phyloP scores from a whole-genome alignment of 169 alveolate genomes.

The Plasmodium gallinaceum region DNA sequence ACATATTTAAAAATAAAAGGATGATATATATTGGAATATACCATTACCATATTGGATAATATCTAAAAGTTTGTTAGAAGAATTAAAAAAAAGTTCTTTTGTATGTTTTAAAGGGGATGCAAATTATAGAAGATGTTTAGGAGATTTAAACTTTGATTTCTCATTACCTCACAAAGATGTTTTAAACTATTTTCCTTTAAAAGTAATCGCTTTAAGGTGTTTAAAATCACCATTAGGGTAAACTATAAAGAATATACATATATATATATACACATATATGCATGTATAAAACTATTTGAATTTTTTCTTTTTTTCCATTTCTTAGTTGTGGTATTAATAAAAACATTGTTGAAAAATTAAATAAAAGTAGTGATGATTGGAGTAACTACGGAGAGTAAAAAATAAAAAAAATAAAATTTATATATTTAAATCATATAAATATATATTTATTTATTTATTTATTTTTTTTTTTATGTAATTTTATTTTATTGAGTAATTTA shows the following conservation, averaged over 20 bases:
- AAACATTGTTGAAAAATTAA: slow-evolving; percentile 42
- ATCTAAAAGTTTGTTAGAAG: slow-evolving; percentile 36
- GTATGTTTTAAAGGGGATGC: slow-evolving; percentile 73
- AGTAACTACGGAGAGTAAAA: slow-evolving; percentile 73
- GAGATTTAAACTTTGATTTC: slow-evolving; percentile 52
- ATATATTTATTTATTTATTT: background rate
- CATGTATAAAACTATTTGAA: background rate
- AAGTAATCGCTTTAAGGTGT: slow-evolving; percentile 49
- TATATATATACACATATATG: background rate
- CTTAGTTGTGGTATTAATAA: slow-evolving; percentile 41
- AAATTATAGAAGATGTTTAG: slow-evolving; percentile 61
- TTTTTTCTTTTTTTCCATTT: background rate
- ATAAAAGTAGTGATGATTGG: slow-evolving; percentile 46
- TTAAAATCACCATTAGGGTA: slow-evolving; percentile 63
- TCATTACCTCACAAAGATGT: slow-evolving; percentile 42
- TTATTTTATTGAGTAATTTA: background rate
- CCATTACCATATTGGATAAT: slow-evolving; percentile 70
- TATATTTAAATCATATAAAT: background rate
- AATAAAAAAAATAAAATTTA: slow-evolving; percentile 18
- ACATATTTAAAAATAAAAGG: slow-evolving; percentile 14
- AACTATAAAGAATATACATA: background rate
- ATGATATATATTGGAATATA: slow-evolving; percentile 50
- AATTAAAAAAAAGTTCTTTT: slow-evolving; percentile 34
- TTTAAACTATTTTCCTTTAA: slow-evolving; percentile 40
- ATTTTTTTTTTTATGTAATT: background rate